A percentile compares a stretch with the other conserved stretches of the same genome.
Evolutionary conservation across 805 yeast species (phyloP).

Genomic region (Saturnispora diversa): DNA sequence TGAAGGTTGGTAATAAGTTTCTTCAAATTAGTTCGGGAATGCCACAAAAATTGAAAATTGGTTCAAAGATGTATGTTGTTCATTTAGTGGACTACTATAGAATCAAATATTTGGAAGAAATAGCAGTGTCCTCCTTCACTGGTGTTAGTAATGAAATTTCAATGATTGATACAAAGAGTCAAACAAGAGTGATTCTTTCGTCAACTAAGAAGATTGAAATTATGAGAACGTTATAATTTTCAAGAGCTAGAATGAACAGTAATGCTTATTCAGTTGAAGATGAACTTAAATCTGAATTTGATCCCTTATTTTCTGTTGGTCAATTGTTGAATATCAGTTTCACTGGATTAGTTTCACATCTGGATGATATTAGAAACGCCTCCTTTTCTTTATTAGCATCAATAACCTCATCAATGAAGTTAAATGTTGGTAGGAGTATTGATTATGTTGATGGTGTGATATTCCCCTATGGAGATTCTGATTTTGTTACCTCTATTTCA

Average conservation of each 20-base stretch:
- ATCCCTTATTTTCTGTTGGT: constrained; percentile 34
- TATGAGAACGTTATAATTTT: constrained; percentile 60
- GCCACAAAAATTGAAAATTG: constrained; percentile 34
- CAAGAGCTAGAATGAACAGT: constrained; percentile 42
- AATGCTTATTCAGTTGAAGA: constrained; percentile 21
- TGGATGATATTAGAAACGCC: constrained; percentile 51
- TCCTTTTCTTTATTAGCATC: constrained; percentile 58
- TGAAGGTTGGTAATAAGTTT: constrained; percentile 64
- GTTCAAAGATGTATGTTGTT: constrained; percentile 30
- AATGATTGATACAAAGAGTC: constrained; percentile 30
- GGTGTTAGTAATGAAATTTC: constrained; percentile 46
- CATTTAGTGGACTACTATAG: constrained; percentile 37
- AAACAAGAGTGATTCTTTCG: constrained; percentile 33
- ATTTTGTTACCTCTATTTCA: constrained; percentile 52
- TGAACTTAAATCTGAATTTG: constrained; percentile 32
- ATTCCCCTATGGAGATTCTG: constrained; percentile 60
- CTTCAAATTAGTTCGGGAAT: constrained; percentile 47
- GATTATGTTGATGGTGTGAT: constrained; percentile 50
- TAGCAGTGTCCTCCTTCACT: constrained; percentile 35
- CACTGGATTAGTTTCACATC: constrained; percentile 56
- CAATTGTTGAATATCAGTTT: constrained; percentile 56
- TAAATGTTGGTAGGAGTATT: constrained; percentile 51
- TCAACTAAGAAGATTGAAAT: constrained; percentile 52
- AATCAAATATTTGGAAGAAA: constrained; percentile 34
- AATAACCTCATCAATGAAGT: constrained; percentile 48